Percentiles rank a stretch among this genome's conserved stretches.
Evolutionary conservation across 805 yeast species (phyloP).

Genomic region (Candida yuanshanica): DNA sequence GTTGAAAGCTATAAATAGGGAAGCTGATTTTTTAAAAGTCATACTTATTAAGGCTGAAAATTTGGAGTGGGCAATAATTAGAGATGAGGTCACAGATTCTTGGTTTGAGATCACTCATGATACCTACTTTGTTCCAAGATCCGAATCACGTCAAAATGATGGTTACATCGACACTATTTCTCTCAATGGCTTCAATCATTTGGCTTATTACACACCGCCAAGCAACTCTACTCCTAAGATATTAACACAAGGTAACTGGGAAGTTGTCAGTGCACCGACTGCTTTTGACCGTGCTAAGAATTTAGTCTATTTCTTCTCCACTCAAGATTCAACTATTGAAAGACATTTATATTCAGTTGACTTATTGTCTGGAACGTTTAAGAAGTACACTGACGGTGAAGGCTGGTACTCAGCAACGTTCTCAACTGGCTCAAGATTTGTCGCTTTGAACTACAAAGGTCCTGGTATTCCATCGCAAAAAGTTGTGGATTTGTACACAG

Average conservation of each 20-base stretch:
- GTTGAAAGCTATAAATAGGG: conserved; percentile 58
- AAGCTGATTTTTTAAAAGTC: conserved; percentile 58
- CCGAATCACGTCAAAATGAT: conserved; percentile 38
- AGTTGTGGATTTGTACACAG: conserved; percentile 48
- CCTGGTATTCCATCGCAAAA: conserved; percentile 78
- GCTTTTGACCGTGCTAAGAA: conserved; percentile 50
- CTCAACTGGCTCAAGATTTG: conserved; percentile 72
- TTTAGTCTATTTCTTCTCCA: conserved; percentile 58
- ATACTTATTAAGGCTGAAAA: conserved; percentile 43
- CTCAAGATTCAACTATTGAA: conserved; percentile 74
- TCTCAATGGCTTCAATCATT: conserved; percentile 59
- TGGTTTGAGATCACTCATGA: conserved; percentile 79
- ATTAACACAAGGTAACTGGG: conserved; percentile 82
- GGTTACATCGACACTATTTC: conserved; percentile 82
- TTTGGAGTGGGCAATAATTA: conserved; percentile 32
- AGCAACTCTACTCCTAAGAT: conserved; percentile 45
- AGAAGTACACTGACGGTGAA: conserved; percentile 34
- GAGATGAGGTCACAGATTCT: conserved; percentile 45
- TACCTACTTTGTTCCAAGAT: conserved; percentile 51
- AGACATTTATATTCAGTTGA: conserved; percentile 74
- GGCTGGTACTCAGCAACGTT: conserved; percentile 72
- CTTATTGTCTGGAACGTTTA: conserved; percentile 37
- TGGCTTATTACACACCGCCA: conserved; percentile 81
- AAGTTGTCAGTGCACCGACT: conserved; percentile 71
- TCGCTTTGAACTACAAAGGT: conserved; percentile 67